These are phyloP conservation scores for Lactarius evosmus DNA, from an alignment of 768 basidiomycete species.

Conservation along the genomic window DNA sequence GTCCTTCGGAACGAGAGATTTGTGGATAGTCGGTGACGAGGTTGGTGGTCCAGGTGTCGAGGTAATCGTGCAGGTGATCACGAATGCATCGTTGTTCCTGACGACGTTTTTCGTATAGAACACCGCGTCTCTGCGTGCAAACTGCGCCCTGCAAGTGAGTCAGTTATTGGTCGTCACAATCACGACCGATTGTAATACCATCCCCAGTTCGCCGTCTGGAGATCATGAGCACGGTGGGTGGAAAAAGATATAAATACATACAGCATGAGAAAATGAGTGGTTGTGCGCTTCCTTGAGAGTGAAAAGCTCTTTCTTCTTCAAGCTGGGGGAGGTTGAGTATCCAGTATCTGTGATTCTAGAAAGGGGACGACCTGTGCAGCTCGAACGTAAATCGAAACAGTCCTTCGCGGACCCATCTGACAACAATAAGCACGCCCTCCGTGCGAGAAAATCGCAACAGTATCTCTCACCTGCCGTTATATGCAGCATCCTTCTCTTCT, in stretches of 20 bases:
- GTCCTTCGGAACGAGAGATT: slow-evolving; percentile 59
- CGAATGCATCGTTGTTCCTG: slow-evolving; percentile 61
- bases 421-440: neutral
- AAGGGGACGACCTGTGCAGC: slow-evolving; percentile 54
- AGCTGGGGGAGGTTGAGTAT: slow-evolving; percentile 28
- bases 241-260: slow-evolving; percentile 28
- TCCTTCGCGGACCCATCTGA: slow-evolving; percentile 81
- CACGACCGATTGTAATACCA: slow-evolving; percentile 48
- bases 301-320: slow-evolving; percentile 52
- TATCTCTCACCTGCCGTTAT: slow-evolving; percentile 51
- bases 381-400: slow-evolving; percentile 86
- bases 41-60: slow-evolving; percentile 56
- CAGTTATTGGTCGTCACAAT: slow-evolving; percentile 8
- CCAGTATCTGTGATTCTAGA: slow-evolving; percentile 1
- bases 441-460: neutral
- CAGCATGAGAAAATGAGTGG: slow-evolving; percentile 75
- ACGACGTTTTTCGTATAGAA: slow-evolving; percentile 55
- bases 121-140: slow-evolving; percentile 68
- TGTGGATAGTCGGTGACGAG: slow-evolving; percentile 43
- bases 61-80: slow-evolving; percentile 76
- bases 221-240: neutral
- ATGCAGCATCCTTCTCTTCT: slow-evolving; percentile 66
- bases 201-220: slow-evolving; percentile 81
- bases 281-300: slow-evolving; percentile 77
- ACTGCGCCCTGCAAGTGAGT: slow-evolving; percentile 58